Conservation (phyloP, 75 land plant genomes). For the Sequoiadendron giganteum region DNA sequence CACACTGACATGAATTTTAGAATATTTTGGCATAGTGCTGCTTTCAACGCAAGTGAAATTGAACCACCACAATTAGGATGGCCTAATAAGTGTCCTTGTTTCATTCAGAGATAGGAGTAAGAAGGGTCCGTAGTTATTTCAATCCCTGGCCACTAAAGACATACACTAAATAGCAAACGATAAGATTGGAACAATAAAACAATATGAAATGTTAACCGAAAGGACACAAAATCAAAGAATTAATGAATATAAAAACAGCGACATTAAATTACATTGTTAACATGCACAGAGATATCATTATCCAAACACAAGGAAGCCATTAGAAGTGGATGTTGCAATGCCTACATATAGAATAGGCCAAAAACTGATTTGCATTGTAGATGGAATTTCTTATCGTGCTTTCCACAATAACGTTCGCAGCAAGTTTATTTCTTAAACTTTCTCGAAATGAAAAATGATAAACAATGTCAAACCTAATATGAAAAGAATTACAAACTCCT, state of each 20-base stretch:
- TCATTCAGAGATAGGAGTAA: background rate
- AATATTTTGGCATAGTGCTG: background rate
- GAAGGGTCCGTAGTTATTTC: background rate
- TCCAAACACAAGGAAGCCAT: background rate
- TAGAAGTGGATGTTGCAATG: background rate
- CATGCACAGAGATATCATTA: background rate
- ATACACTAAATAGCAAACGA: too few relatives aligned
- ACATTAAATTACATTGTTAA: background rate
- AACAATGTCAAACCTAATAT: too few relatives aligned
- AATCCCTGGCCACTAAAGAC: too few relatives aligned
- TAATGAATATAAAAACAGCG: too few relatives aligned
- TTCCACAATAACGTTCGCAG: background rate
- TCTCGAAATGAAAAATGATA: too few relatives aligned
- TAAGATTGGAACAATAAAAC: too few relatives aligned
- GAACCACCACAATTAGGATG: too few relatives aligned
- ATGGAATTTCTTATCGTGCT: background rate
- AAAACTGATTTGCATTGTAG: background rate
- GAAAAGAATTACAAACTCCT: background rate
- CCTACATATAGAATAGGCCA: too few relatives aligned
- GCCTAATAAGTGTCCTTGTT: background rate
- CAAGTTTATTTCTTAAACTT: background rate
- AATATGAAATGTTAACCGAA: too few relatives aligned
- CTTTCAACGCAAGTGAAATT: background rate
- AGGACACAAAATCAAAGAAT: background rate
- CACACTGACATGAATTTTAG: background rate